Conservation (phyloP, 352 stramenopile species). For the Globisporangium perplexum region DNA sequence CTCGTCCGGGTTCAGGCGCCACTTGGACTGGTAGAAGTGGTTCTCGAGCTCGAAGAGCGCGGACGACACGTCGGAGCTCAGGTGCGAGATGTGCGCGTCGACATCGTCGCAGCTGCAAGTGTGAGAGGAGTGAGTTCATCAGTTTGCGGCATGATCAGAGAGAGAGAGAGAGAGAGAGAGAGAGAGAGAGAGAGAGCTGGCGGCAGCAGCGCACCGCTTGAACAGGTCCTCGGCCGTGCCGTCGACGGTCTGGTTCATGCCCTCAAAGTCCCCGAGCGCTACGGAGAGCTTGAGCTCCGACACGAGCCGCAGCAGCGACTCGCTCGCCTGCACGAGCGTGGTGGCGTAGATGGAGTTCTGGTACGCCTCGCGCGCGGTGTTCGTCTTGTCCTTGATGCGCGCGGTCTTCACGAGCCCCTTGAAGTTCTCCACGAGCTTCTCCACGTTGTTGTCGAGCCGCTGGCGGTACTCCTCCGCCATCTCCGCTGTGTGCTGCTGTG, state of each 20-base stretch:
- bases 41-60: slow-evolving; percentile 80
- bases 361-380: slow-evolving; percentile 73
- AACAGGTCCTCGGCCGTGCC: slow-evolving; percentile 58
- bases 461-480: slow-evolving; percentile 85
- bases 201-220: slow-evolving; percentile 61
- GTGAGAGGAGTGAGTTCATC: background rate
- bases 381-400: slow-evolving; percentile 78
- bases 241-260: slow-evolving; percentile 84
- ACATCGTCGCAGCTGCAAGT: slow-evolving; percentile 64
- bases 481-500: background rate
- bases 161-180: background rate
- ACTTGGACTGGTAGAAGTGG: slow-evolving; percentile 84
- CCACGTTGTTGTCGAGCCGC: slow-evolving; percentile 83
- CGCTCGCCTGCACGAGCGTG: slow-evolving; percentile 71
- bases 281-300: slow-evolving; percentile 81
- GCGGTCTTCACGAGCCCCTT: slow-evolving; percentile 76
- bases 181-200: background rate
- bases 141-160: too few species aligned
- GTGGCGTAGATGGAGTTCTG: slow-evolving; percentile 83
- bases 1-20: slow-evolving; percentile 29
- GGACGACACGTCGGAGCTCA: slow-evolving; percentile 74
- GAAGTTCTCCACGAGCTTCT: slow-evolving; percentile 88
- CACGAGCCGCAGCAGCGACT: slow-evolving; percentile 76
- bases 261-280: slow-evolving; percentile 75
- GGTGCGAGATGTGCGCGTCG: slow-evolving; percentile 67